These are phyloP conservation scores for Solanum corneliomulleri DNA, from an alignment of 257 asterid genomes.

Conservation along the genomic window DNA sequence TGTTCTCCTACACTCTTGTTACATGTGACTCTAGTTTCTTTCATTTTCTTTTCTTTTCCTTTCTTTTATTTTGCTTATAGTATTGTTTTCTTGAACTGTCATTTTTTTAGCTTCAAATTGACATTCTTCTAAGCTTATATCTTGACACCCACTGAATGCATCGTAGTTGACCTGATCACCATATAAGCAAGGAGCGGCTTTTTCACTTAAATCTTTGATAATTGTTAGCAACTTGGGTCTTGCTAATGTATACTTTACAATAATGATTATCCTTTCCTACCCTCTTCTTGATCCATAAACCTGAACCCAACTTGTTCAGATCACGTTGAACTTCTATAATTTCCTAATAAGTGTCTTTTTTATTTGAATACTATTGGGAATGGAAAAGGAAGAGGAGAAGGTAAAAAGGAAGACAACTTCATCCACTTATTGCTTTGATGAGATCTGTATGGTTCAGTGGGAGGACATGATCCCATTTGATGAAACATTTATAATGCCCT, in stretches of 20 bases:
- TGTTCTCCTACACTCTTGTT: slow-evolving; percentile 1
- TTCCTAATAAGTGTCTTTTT: background rate
- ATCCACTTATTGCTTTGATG: background rate
- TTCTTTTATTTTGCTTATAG: background rate
- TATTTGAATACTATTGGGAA: background rate
- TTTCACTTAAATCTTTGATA: background rate
- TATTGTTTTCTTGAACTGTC: background rate
- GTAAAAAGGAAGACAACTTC: background rate
- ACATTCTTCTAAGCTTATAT: background rate
- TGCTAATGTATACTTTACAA: background rate
- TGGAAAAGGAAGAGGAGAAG: background rate
- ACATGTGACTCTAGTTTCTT: background rate
- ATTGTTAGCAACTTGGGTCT: background rate
- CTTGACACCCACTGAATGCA: background rate
- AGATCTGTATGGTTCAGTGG: background rate
- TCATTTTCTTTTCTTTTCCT: background rate
- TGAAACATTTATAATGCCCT: background rate
- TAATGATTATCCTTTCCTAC: background rate
- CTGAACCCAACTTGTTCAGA: background rate
- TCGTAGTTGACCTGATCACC: background rate
- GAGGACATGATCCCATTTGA: background rate
- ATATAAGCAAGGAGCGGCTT: background rate
- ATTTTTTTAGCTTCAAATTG: background rate
- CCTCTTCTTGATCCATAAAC: background rate
- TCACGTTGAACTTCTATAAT: background rate